A percentile compares a stretch with the other conserved stretches of the same genome.
These are phyloP conservation scores for Colletotrichum sidae DNA, from an alignment of 2,329 filamentous ascomycete species.

Conservation along the genomic window DNA sequence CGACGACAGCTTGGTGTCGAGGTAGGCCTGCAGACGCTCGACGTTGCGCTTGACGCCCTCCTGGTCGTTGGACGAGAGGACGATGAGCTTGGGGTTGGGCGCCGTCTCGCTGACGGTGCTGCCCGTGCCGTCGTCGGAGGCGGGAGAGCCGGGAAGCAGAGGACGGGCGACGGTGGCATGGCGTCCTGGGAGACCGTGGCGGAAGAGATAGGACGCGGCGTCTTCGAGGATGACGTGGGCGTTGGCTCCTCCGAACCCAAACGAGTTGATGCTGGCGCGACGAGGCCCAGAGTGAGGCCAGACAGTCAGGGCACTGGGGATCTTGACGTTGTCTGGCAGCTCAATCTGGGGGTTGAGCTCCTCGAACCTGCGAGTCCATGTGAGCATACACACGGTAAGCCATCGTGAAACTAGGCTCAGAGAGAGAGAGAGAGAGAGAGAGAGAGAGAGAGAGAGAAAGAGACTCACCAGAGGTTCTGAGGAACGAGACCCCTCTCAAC, in stretches of 20 bases:
- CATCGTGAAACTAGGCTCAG: too few species aligned
- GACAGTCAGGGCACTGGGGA: constrained; percentile 18
- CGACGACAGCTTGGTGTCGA: constrained; percentile 52
- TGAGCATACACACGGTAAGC: too few species aligned
- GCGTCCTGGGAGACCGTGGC: constrained; percentile 26
- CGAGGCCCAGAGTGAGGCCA: constrained; percentile 28
- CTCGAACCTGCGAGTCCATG: constrained; percentile 33
- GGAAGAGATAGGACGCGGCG: constrained; percentile 29
- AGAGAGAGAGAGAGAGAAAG: too few species aligned
- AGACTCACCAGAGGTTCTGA: constrained; percentile 49
- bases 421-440: too few species aligned
- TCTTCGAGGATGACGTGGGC: constrained; percentile 54
- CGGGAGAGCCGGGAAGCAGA: constrained; percentile 6
- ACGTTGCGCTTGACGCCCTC: constrained; percentile 50
- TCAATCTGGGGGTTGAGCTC: constrained; percentile 42
- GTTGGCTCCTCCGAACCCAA: constrained; percentile 60
- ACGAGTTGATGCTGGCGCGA: constrained; percentile 52
- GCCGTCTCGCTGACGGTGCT: constrained; percentile 14
- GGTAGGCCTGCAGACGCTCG: constrained; percentile 50
- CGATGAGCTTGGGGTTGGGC: constrained; percentile 50
- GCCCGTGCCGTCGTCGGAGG: constrained; percentile 14
- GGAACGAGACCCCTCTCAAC: constrained; percentile 64
- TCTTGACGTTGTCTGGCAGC: constrained; percentile 37
- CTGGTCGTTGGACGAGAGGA: constrained; percentile 53
- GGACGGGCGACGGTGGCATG: constrained; percentile 13